Evolutionary conservation across 495 filamentous ascomycete genomes (phyloP), one percentile per base, ranked within the genome.

Genomic region (Aspergillus heteromorphus): DNA sequence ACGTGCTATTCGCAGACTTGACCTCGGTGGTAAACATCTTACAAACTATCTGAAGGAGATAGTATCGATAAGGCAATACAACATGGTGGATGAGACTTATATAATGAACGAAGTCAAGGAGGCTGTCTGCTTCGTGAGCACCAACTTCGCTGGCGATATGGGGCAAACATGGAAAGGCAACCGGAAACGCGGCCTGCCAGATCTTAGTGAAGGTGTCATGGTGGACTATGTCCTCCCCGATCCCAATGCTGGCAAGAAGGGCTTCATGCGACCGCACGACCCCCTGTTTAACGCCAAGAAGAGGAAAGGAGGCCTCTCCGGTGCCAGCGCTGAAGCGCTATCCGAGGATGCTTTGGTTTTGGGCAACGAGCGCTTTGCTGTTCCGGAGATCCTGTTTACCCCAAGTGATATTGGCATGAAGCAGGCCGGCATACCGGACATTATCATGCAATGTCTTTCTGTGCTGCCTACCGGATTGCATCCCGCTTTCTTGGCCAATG

Each of bases 61-160:
- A 21, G 82, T 96, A 18, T 97, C 93, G 7, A 80, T 92, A 50
- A 83, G 92, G 27, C 89, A 96, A 58, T 95, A 91, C 67, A 92
- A 96, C 67, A 91, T 97, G 86, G 82, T 91, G 56, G 89, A 95
- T 62, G 93, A 99, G 60, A 84, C 86, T 14, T 84, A 93, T 63
- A 81, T 97, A 17, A 92, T 96, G 66, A 96, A 95, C 60, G 87
- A 96, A 65, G 89, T 97, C 68, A 99, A 97, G 63, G 95, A 99
- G 71, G 78, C 85, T 0, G 84, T 85, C 25, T 96, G 90, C 63
- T 97, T 87, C 59, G 83, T 96, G 29, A 90, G 85, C 21, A 77
- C 83, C 5, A 80, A 93, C 62, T 97, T 97, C 70, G 73, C 74
- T 17, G 67, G 66, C 2, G 91, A 99, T 59, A 81, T 97, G 50